phyloP scores from a whole-genome alignment of 129 eudicot species.

The Arctium lappa region DNA sequence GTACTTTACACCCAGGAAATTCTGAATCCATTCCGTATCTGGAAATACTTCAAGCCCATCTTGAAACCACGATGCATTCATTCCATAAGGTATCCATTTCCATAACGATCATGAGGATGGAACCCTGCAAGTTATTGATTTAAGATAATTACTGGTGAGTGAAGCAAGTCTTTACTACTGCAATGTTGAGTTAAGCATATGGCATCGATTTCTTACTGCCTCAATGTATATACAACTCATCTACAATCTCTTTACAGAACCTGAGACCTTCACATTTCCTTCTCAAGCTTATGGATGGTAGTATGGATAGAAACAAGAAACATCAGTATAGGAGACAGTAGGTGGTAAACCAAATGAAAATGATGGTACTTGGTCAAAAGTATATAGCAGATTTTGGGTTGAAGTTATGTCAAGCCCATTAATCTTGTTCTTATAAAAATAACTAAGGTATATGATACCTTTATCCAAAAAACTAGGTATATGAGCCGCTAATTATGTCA shows the following conservation, averaged over 20 bases:
- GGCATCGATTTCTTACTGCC: background rate
- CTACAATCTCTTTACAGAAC: conserved; percentile 3
- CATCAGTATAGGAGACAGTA: background rate
- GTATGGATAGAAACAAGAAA: background rate
- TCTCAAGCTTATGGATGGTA: background rate
- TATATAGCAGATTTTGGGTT: background rate
- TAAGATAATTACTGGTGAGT: background rate
- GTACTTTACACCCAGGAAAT: background rate
- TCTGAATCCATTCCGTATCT: background rate
- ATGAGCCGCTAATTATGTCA: background rate
- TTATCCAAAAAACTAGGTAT: background rate
- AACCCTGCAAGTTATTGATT: background rate
- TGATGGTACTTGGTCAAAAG: background rate
- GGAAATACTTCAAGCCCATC: background rate
- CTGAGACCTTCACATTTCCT: background rate
- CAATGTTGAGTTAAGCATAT: background rate
- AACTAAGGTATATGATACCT: background rate
- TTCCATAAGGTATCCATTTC: background rate
- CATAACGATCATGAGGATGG: background rate
- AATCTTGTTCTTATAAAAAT: background rate
- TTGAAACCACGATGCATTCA: background rate
- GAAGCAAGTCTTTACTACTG: background rate
- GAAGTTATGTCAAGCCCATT: background rate
- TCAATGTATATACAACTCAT: background rate
- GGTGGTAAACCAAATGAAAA: background rate